Conservation (phyloP, 192 early-diverging fungal species). For the Allomyces javanicus region DNA sequence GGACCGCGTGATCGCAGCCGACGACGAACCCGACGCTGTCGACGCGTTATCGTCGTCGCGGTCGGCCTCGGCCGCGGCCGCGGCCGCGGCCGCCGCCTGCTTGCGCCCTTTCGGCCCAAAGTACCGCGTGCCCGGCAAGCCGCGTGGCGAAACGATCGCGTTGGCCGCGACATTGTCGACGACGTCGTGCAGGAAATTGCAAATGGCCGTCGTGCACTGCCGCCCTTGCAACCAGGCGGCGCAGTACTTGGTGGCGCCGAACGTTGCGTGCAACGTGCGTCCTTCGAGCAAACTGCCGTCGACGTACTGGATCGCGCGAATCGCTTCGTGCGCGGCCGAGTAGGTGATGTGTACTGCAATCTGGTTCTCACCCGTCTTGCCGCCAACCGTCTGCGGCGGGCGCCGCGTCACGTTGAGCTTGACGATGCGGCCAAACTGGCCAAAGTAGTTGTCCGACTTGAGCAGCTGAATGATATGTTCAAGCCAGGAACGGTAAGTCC, state of each 20-base stretch:
- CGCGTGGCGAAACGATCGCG: constrained; percentile 19
- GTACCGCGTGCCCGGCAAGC: background rate
- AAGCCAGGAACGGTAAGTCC: background rate
- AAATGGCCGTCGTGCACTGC: constrained; percentile 76
- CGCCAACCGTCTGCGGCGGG: constrained; percentile 14
- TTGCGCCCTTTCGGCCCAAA: background rate
- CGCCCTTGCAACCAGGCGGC: constrained; percentile 82
- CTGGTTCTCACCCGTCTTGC: constrained; percentile 18
- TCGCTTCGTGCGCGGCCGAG: constrained; percentile 74
- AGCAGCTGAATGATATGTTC: constrained; percentile 28
- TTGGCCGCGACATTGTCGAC: constrained; percentile 76
- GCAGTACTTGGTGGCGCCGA: constrained; percentile 98
- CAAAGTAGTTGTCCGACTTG: constrained; percentile 79
- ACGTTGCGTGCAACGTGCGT: constrained; percentile 48
- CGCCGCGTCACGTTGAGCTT: constrained; percentile 80
- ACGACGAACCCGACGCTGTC: too few species aligned
- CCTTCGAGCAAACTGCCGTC: constrained; percentile 80
- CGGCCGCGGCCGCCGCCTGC: background rate
- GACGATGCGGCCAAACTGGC: constrained; percentile 90
- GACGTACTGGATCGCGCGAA: constrained; percentile 76
- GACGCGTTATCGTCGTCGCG: background rate
- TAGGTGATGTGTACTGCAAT: constrained; percentile 86
- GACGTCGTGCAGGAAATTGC: constrained; percentile 89
- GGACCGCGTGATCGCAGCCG: too few species aligned
- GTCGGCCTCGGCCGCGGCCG: background rate